Conservation (phyloP, 352 stramenopile genomes). For the Globisporangium takayamanum region DNA sequence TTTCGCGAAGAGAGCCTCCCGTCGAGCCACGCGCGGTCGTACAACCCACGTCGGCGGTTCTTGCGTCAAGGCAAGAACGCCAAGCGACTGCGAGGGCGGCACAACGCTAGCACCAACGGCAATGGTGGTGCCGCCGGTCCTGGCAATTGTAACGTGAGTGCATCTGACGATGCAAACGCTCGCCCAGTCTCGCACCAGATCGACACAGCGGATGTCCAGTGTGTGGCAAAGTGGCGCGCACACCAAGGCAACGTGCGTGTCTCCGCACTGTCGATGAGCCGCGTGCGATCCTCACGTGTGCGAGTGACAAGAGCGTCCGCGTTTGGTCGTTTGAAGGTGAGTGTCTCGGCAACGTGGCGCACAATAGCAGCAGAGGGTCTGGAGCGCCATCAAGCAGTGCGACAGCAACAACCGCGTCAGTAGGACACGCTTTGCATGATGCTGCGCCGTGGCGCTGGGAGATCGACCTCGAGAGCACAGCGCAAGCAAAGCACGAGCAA, state of each 20-base stretch:
- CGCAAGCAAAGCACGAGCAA: conserved; percentile 36
- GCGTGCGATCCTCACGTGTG: conserved; percentile 50
- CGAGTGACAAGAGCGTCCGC: conserved; percentile 50
- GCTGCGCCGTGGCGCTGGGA: conserved; percentile 35
- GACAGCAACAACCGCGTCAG: not conserved
- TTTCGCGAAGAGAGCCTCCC: conserved; percentile 54
- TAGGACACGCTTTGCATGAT: no score
- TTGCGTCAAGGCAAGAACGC: conserved; percentile 58
- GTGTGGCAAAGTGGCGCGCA: conserved; percentile 44
- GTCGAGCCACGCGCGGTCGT: conserved; percentile 45
- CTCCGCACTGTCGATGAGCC: conserved; percentile 57
- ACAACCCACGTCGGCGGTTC: conserved; percentile 67
- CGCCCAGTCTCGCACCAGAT: conserved; percentile 3
- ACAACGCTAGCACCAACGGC: conserved; percentile 19
- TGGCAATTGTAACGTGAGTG: not conserved
- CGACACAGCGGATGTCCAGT: conserved; percentile 26
- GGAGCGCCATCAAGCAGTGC: not conserved
- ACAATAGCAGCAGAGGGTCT: not conserved
- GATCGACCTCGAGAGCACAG: conserved; percentile 32
- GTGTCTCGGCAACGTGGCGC: conserved; percentile 28
- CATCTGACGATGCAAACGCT: not conserved
- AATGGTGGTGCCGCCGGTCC: not conserved
- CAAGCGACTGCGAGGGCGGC: conserved; percentile 32
- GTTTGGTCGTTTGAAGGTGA: conserved; percentile 51
- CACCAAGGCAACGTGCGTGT: conserved; percentile 44